phyloP scores from a whole-genome alignment of 73 alveolate genomes.

The Paramecium octaurelia region DNA sequence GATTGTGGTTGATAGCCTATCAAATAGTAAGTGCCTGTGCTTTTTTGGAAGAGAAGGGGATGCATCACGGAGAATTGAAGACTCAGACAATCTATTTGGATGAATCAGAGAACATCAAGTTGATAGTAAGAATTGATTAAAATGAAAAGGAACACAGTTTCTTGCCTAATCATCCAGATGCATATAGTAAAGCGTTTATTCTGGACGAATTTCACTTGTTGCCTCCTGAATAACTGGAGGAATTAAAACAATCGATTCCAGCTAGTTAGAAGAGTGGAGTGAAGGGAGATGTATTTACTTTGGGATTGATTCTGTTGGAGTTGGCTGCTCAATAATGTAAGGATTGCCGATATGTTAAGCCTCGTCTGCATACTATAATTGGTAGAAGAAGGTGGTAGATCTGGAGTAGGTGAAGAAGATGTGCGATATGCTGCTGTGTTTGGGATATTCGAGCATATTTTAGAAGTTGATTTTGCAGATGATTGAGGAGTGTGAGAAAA shows the following conservation, averaged over 20 bases:
- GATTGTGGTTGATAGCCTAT: background rate
- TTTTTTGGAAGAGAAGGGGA: background rate
- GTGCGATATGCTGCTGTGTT: background rate
- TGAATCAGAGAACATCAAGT: background rate
- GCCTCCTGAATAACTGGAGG: background rate
- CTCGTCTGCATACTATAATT: background rate
- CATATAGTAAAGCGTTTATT: background rate
- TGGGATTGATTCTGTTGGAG: background rate
- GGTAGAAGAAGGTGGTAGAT: background rate
- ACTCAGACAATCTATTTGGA: background rate
- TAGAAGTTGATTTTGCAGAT: background rate
- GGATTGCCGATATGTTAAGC: background rate
- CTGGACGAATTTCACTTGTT: background rate
- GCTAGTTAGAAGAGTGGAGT: background rate
- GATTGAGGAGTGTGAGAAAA: background rate
- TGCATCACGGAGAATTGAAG: background rate
- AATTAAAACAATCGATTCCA: background rate
- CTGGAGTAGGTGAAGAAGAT: background rate
- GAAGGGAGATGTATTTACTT: background rate
- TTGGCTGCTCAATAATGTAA: background rate
- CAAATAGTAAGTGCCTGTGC: slow-evolving; percentile 1
- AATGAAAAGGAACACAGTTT: background rate
- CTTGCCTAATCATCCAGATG: background rate
- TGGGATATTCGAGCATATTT: background rate
- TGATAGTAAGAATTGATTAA: background rate